A percentile compares a stretch with the other conserved stretches of the same genome.
Conservation (phyloP, 495 filamentous ascomycete species). For the Xylaria intraflava region DNA sequence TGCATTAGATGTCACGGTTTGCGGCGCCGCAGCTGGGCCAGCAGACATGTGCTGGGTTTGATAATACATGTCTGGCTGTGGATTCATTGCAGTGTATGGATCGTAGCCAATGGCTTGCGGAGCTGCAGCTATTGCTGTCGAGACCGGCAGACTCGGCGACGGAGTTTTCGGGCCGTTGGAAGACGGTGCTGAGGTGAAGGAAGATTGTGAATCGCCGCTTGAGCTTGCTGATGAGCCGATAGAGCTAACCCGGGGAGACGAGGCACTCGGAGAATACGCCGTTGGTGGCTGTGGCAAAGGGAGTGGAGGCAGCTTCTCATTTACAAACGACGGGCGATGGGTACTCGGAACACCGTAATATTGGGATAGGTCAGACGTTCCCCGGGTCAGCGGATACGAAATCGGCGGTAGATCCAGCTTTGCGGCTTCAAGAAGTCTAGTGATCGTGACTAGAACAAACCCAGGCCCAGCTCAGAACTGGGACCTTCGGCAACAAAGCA, state of each 20-base stretch:
- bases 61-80: conserved; percentile 80
- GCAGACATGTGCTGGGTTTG: conserved; percentile 67
- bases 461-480: neutral
- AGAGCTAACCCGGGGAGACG: conserved; percentile 63
- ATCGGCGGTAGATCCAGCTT: conserved; percentile 98
- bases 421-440: conserved; percentile 55
- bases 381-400: conserved; percentile 85
- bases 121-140: conserved; percentile 34
- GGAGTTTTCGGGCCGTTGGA: conserved; percentile 54
- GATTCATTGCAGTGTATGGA: conserved; percentile 77
- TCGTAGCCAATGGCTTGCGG: conserved; percentile 44
- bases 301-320: conserved; percentile 72
- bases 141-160: conserved; percentile 41
- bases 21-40: conserved; percentile 70
- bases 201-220: conserved; percentile 47
- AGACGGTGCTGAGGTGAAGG: conserved; percentile 48
- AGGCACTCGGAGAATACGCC: conserved; percentile 57
- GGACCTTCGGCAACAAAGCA: neutral
- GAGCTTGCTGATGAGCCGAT: conserved; percentile 52
- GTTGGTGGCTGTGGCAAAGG: conserved; percentile 59
- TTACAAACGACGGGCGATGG: conserved; percentile 58
- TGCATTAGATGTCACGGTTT: conserved; percentile 70
- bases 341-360: conserved; percentile 69
- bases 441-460: conserved; percentile 3
- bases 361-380: conserved; percentile 63